Evolutionary conservation across 768 basidiomycete genomes (phyloP).

Genomic region (Scleroderma citrinum): DNA sequence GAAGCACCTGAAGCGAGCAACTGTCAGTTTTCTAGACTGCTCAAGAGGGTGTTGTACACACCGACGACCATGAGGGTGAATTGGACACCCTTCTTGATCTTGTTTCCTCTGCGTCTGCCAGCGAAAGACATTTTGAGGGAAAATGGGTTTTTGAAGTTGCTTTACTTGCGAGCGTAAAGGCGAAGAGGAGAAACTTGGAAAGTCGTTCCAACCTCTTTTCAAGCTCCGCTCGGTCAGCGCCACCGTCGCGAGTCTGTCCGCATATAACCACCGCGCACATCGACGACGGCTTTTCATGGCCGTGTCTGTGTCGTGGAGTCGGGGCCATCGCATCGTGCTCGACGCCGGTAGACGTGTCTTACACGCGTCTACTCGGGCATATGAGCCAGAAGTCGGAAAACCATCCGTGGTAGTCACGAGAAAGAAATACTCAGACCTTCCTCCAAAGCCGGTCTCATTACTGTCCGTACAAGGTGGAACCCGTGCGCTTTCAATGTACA

Average conservation of each 20-base stretch:
- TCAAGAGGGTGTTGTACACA: conserved; percentile 35
- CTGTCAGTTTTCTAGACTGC: not conserved
- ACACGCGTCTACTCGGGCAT: not conserved
- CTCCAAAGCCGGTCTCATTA: conserved; percentile 17
- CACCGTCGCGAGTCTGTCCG: conserved; percentile 27
- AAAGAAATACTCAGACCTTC: conserved; percentile 57
- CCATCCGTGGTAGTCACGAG: conserved; percentile 28
- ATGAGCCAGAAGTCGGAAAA: not conserved
- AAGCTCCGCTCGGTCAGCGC: conserved; percentile 29
- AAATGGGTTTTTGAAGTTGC: conserved; percentile 14
- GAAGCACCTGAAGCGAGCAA: conserved; percentile 66
- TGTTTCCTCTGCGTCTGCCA: conserved; percentile 83
- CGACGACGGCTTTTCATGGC: conserved; percentile 6
- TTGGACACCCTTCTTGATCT: conserved; percentile 98
- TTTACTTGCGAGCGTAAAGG: conserved; percentile 25
- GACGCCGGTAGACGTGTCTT: conserved; percentile 9
- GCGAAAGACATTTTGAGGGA: conserved; percentile 67
- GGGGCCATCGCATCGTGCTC: not conserved
- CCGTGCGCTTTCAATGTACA: not conserved
- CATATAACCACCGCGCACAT: not conserved
- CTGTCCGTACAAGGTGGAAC: not conserved
- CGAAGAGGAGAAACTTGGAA: conserved; percentile 25
- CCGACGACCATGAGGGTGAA: conserved; percentile 98
- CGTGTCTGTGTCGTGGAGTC: not conserved
- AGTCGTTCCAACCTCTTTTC: conserved; percentile 27